Base-by-base conservation (phyloP, 164 flowering plant species). In the Umbellularia californica region DNA sequence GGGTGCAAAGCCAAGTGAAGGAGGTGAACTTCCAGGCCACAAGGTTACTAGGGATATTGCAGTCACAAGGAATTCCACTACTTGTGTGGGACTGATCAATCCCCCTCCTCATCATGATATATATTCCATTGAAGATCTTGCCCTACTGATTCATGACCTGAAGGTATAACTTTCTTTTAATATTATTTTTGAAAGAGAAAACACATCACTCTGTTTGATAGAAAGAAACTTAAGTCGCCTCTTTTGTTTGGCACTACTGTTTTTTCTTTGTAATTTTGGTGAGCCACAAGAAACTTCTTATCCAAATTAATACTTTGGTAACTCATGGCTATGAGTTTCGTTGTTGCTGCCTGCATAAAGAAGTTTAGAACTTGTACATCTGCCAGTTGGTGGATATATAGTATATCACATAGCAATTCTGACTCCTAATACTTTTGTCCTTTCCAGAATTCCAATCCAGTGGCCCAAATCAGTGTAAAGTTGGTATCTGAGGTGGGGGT, bases 1-100 rank as follows among this genome's bases (percentile, higher is more conserved):
- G 98, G 99, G 99, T n/a, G 99, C 99, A 19, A 96, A 96, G 82
- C 99, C 99, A 72, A 98, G 99, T 80, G 99, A 96, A 86, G 99
- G 99, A 66, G 99, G 99, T 80, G 99, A 96, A 82, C 97, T 96
- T 76, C 98, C 99, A 62, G 98, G 99, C 10, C 99, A 96, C 78
- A 96, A 96, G 81, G 99, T 96, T 62, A 88, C 92, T 62, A 98
- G 97, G 70, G 99, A 96, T 72, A 96, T 96, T 84, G 99, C 99
- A 7, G 84, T 91, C 10, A 96, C 99, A 55, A 87, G 98, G 79
- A 89, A 96, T 74, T 96, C 99, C 25, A 96, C 99, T 30, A 93
- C 99, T 76, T 97, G 99, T 66, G 99, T 96, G 50, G 99, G 98
- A 22, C 94, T 96, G 63, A 96, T 96, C 79, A 96, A 98, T 72